phyloP scores from a whole-genome alignment of 371 early-diverging fungal species.

The Mortierella polycephala region DNA sequence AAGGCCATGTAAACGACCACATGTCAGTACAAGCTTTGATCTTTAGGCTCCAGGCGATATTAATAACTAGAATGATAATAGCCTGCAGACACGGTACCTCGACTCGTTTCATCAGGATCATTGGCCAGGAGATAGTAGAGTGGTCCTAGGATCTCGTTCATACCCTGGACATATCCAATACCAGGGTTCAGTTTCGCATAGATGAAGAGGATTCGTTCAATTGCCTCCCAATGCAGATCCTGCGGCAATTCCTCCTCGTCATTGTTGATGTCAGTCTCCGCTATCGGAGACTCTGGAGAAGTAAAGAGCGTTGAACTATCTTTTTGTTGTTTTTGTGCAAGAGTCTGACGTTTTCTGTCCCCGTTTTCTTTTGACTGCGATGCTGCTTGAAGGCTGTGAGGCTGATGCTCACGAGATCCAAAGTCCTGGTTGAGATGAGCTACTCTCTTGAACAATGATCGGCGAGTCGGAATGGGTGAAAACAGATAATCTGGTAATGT shows the following conservation, averaged over 20 bases:
- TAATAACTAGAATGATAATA: background rate
- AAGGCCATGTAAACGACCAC: background rate
- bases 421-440: conserved; percentile 72
- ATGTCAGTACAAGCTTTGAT: background rate
- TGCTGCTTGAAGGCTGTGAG: conserved; percentile 32
- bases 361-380: conserved; percentile 27
- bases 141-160: conserved; percentile 90
- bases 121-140: conserved; percentile 86
- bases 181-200: conserved; percentile 89
- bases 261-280: conserved; percentile 8
- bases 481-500: conserved; percentile 58
- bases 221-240: conserved; percentile 87
- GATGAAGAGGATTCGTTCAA: conserved; percentile 85
- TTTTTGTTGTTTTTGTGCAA: background rate
- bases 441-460: conserved; percentile 73
- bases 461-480: conserved; percentile 67
- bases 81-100: conserved; percentile 30
- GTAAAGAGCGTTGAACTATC: background rate
- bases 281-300: conserved; percentile 7
- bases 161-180: conserved; percentile 90
- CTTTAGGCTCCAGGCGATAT: background rate
- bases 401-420: conserved; percentile 58
- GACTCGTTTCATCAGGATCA: conserved; percentile 59
- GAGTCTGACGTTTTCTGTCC: conserved; percentile 14
- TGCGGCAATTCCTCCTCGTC: conserved; percentile 50